Base-by-base conservation (phyloP, 148 eudicot genomes). In the Fagopyrum esculentum region DNA sequence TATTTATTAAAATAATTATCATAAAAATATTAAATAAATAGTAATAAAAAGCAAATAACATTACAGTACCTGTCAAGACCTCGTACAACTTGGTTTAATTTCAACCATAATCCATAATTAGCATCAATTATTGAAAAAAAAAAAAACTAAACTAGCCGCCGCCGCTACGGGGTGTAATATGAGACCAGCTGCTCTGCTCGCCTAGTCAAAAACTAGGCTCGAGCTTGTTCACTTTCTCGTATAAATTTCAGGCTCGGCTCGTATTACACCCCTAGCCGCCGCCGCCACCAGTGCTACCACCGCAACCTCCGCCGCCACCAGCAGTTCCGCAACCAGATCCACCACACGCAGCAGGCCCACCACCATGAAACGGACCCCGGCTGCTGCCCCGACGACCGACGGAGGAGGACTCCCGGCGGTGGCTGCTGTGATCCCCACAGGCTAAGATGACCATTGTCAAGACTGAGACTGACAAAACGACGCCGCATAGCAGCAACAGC, bases 261-360 rank as follows among this genome's bases (percentile, higher is more conserved):
- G n/a, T n/a, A n/a, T n/a, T n/a, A n/a, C n/a, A n/a, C n/a, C n/a
- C n/a, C n/a, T n/a, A n/a, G 43, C 71, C 71, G 9, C 71, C 47
- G 10, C 71, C 71, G 0, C 71, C 71, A 2, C 46, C 71, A 3
- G 5, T 5, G 35, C 29, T 43, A 40, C 46, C 71, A 2, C 71
- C 71, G 15, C 71, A 66, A 0, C 71, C 71, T 4, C 71, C 71
- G 15, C 47, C 71, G 9, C 71, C 71, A 40, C 71, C 71, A 40
- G 71, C 71, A 6, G 71, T 66, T 17, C 71, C 71, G 30, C 71
- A 66, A 43, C 71, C 71, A 0, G 71, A 17, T 6, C 71, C 71
- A 0, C 71, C 71, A 40, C 71, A 66, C 46, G 71, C 71, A 6
- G 71, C 47, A 0, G 71, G 71, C 47, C 46, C 47, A 63, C 69